phyloP scores from a whole-genome alignment of 2,329 filamentous ascomycete genomes.

The Monilinia fructicola region DNA sequence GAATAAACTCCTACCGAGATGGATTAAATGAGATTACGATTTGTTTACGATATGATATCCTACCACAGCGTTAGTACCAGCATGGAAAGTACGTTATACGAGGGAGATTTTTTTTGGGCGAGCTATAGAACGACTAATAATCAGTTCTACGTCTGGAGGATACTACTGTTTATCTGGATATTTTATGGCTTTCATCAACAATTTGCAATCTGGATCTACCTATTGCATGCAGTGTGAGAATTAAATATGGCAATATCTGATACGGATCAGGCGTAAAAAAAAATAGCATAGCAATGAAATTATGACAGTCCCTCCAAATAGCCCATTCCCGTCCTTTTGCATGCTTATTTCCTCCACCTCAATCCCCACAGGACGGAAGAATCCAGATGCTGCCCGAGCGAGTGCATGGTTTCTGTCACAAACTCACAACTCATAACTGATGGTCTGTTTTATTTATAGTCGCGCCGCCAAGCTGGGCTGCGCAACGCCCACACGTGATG shows the following conservation, averaged over 20 bases:
- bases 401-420: too few relatives aligned
- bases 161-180: neutral
- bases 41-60: slow-evolving; percentile 27
- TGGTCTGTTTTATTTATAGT: too few relatives aligned
- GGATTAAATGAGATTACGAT: slow-evolving; percentile 24
- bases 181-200: neutral
- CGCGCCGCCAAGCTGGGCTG: too few relatives aligned
- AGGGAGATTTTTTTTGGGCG: neutral
- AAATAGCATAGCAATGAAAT: slow-evolving; percentile 13
- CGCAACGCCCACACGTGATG: too few relatives aligned
- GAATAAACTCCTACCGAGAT: neutral
- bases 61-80: slow-evolving; percentile 2
- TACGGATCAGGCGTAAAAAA: neutral
- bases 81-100: slow-evolving; percentile 13
- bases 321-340: too few relatives aligned
- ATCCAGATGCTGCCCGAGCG: neutral
- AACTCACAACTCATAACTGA: too few relatives aligned
- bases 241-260: neutral
- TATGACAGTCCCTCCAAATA: neutral
- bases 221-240: neutral
- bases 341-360: neutral
- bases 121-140: slow-evolving; percentile 1
- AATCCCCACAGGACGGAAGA: neutral
- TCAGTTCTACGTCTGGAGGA: neutral
- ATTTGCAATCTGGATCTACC: neutral